Evolutionary conservation across 768 basidiomycete genomes (phyloP).

Genomic region (Hygrophorus russula): DNA sequence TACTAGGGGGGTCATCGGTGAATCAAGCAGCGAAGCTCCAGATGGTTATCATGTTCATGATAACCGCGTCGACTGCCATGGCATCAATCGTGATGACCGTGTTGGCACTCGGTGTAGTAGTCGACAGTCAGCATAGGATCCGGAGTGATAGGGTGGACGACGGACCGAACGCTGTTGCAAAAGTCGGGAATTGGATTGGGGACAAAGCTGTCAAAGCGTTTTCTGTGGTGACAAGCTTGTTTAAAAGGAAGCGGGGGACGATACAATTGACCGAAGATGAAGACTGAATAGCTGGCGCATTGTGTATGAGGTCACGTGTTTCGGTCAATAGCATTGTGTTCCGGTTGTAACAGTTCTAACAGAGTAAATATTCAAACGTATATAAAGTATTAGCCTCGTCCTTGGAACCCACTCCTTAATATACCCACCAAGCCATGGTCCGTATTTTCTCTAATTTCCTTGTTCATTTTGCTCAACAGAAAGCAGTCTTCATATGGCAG

Average conservation of each 20-base stretch:
- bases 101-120: constrained; percentile 45
- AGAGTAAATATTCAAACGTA: no score
- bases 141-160: constrained; percentile 51
- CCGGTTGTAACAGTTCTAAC: no score
- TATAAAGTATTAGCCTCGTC: no score
- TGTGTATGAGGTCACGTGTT: no score
- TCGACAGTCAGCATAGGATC: constrained; percentile 59
- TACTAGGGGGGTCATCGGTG: constrained; percentile 77
- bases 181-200: constrained; percentile 10
- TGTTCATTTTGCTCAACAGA: background rate
- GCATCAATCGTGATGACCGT: constrained; percentile 56
- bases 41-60: constrained; percentile 95
- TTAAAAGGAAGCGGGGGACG: background rate
- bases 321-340: no score
- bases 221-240: background rate
- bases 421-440: constrained; percentile 1
- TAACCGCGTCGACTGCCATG: constrained; percentile 65
- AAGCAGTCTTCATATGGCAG: constrained; percentile 31
- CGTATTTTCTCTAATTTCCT: background rate
- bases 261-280: background rate
- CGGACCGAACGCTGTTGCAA: constrained; percentile 17
- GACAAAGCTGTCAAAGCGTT: constrained; percentile 3
- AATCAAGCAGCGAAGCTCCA: constrained; percentile 79
- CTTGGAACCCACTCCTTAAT: no score
- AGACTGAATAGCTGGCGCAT: background rate